Conservation (phyloP, 805 yeast genomes). For the Yarrowia alimentaria region DNA sequence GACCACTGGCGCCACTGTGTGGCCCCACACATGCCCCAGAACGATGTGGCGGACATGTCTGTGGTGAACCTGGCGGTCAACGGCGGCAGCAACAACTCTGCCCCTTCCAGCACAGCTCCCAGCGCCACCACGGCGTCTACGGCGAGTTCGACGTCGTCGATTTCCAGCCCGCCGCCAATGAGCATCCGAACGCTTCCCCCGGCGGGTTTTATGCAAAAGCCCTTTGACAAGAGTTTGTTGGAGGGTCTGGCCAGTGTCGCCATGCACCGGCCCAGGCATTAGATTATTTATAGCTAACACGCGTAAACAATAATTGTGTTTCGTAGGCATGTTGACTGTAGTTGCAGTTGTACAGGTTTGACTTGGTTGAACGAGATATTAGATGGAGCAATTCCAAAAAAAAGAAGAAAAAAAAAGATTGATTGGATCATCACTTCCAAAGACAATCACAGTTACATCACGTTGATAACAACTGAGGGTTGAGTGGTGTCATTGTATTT, state of each 20-base stretch:
- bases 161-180: constrained; percentile 22
- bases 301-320: too few relatives aligned
- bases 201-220: constrained; percentile 19
- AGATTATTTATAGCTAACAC: constrained; percentile 28
- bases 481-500: too few relatives aligned
- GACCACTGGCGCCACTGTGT: constrained; percentile 11
- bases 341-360: too few relatives aligned
- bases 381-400: too few relatives aligned
- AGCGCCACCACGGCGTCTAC: constrained; percentile 19
- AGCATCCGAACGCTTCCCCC: constrained; percentile 25
- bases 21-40: constrained; percentile 20
- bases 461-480: too few relatives aligned
- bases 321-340: too few relatives aligned
- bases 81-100: constrained; percentile 12
- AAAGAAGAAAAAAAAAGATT: too few relatives aligned
- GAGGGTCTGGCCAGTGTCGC: constrained; percentile 27
- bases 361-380: too few relatives aligned
- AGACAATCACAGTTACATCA: too few relatives aligned
- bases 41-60: constrained; percentile 15
- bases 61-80: too few relatives aligned
- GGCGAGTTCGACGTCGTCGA: constrained; percentile 22
- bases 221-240: constrained; percentile 19
- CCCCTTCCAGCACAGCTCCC: constrained; percentile 16
- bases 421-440: too few relatives aligned
- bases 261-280: constrained; percentile 26